Base-by-base conservation (phyloP, 179 eudicot species). In the Spinacia oleracea region DNA sequence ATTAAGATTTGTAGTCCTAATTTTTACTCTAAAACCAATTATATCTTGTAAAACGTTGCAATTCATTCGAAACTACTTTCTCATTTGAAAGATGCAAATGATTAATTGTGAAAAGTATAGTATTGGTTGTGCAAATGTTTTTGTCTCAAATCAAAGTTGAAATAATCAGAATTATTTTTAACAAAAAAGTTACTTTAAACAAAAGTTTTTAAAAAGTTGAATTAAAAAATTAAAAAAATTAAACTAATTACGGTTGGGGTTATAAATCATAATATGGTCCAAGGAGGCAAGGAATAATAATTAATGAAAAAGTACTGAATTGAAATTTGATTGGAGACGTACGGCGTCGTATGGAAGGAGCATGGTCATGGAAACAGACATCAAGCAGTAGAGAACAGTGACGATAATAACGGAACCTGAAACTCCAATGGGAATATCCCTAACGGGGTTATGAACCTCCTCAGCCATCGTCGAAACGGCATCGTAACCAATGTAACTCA, bases 391-490 rank as follows among this genome's bases (percentile, higher is more conserved):
- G 9, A 94, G 87, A n/a, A 89, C 76, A 4, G 97, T 93, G 20
- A 94, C 98, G 55, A 94, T 48, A 16, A 88, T 80, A 56, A 94
- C 98, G 2, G 98, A 94, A 43, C 98, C 98, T 11, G 97, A 90
- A 15, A 94, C 93, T 0, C 96, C 98, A 62, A 91, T 72, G 0
- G 98, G 98, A 12, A 94, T 94, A 77, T 94, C 91, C 73, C 81
- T 91, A 6, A 87, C 87, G 21, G 98, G 96, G 82, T 91, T 83
- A 65, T 77, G 84, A 11, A 93, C 98, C 70, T 94, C 98, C 77
- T 94, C 98, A 0, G 98, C 97, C 97, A 94, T 88, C 27, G 98
- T 94, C 3, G 98, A 94, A 38, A 94, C 98, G 46, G 97, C 98
- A 75, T 94, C 98, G 79, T 94, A 94, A 0, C 98, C 98, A 5